Base-by-base conservation (phyloP, 352 stramenopile genomes). In the Globisporangium middletonii region DNA sequence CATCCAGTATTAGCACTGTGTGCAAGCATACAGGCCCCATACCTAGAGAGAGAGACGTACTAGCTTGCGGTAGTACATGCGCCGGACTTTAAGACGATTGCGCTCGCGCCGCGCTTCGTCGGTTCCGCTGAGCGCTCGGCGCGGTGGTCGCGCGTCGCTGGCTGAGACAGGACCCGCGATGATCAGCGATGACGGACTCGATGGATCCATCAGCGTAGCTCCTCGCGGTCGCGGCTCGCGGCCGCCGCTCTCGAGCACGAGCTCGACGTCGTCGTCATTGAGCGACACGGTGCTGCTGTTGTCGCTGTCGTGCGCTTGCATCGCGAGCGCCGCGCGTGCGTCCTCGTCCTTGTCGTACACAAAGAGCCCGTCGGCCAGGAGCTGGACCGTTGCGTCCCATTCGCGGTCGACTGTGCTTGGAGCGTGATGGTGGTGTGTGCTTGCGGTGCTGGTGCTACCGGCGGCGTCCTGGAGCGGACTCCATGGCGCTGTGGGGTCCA, bases 21-120 rank as follows among this genome's bases (percentile, higher is more conserved):
- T 12, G 2, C 27, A 37, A 45, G 19, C 15, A 58, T 42, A 26
- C n/a, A 30, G 13, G 28, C 18, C 18, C 27, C 4, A 27, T 4
- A 51, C 15, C 6, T 19, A 26, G 4, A 59, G 3, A 11, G 13
- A 47, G 12, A 42, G 12, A 58, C 47, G 49, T 50, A 59, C 59
- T 35, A 65, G 53, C 23, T 65, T 65, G 42, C 59, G 53, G 30
- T 65, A 57, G 53, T 65, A 65, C 35, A 60, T 49, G 4, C 59
- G 59, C 4, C 59, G 59, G 23, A 59, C 59, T 57, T 60, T 59
- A 23, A 65, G 41, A 3, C 59, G 53, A 30, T 65, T 59, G 38
- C 53, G 59, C 46, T 60, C 48, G 46, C 59, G 59, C 2, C 53
- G 59, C 33, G 52, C 53, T 26, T 65, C 19, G 23, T 57, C 50